Evolutionary conservation across 495 filamentous ascomycete species (phyloP).

Genomic region (Penicillium maclennaniae): DNA sequence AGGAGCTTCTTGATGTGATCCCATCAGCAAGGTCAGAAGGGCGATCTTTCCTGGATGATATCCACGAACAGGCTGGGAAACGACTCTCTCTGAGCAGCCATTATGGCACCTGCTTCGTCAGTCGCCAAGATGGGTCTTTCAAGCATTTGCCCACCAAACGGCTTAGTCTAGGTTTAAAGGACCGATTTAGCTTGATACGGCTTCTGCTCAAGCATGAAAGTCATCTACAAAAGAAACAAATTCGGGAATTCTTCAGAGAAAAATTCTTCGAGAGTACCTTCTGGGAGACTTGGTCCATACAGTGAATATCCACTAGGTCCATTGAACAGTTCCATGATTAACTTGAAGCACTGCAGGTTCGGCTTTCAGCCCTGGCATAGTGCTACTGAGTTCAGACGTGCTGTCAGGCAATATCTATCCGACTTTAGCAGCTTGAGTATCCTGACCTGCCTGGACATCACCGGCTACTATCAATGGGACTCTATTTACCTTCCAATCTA

Average conservation of each 20-base stretch:
- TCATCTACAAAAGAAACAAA: conserved; percentile 2
- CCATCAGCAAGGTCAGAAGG: not conserved
- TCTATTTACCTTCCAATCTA: conserved; percentile 37
- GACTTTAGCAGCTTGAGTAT: conserved; percentile 26
- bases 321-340: not conserved
- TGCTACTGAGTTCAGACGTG: conserved; percentile 32
- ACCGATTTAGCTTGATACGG: not conserved
- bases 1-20: conserved; percentile 4
- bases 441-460: conserved; percentile 24
- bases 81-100: not conserved
- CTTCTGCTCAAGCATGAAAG: conserved; percentile 11
- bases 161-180: conserved; percentile 3
- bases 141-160: not conserved
- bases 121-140: not conserved
- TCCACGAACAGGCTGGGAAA: not conserved
- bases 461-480: conserved; percentile 38
- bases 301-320: conserved; percentile 3
- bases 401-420: conserved; percentile 22
- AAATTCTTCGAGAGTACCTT: conserved; percentile 13
- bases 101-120: conserved; percentile 1
- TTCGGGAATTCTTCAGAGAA: conserved; percentile 2
- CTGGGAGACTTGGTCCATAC: conserved; percentile 14
- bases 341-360: conserved; percentile 9
- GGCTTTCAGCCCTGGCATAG: conserved; percentile 38
- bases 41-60: not conserved